phyloP scores from a whole-genome alignment of 2,329 filamentous ascomycete genomes.

The Ophiostoma piceae region DNA sequence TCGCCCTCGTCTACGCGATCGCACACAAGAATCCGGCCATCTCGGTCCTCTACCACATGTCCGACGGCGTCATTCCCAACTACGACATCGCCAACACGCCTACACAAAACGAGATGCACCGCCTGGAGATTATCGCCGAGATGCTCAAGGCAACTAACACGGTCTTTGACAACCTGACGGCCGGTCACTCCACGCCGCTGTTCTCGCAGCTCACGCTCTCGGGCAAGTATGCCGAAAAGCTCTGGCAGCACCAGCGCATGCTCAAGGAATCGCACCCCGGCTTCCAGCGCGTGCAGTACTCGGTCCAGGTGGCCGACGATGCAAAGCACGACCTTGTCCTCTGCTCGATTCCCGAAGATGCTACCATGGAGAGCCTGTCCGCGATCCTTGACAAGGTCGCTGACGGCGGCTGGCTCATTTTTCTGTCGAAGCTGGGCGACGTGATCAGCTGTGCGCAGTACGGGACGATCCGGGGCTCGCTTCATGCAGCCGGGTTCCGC shows the following conservation, averaged over 20 bases:
- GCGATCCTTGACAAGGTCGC: neutral
- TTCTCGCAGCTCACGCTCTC: slow-evolving; percentile 36
- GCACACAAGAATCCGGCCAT: slow-evolving; percentile 40
- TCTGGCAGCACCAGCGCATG: slow-evolving; percentile 17
- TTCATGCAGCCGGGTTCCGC: slow-evolving; percentile 15
- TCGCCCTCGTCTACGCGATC: slow-evolving; percentile 33
- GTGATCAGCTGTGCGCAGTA: neutral
- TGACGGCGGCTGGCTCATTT: slow-evolving; percentile 20
- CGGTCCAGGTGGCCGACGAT: neutral
- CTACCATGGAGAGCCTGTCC: neutral
- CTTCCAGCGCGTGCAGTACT: slow-evolving; percentile 20
- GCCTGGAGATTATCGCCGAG: slow-evolving; percentile 28
- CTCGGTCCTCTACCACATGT: slow-evolving; percentile 36
- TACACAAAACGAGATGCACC: neutral
- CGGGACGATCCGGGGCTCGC: neutral
- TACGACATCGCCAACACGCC: neutral
- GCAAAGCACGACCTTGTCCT: slow-evolving; percentile 16
- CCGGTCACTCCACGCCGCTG: slow-evolving; percentile 31
- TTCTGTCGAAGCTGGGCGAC: slow-evolving; percentile 16
- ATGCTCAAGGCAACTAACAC: slow-evolving; percentile 25
- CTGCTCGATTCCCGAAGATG: neutral
- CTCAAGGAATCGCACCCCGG: neutral
- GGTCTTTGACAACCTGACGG: slow-evolving; percentile 32
- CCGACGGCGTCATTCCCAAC: neutral
- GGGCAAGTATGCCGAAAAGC: slow-evolving; percentile 16